phyloP scores from a whole-genome alignment of 1,139 yeast genomes.

The Nadsonia starkeyi-henricii region DNA sequence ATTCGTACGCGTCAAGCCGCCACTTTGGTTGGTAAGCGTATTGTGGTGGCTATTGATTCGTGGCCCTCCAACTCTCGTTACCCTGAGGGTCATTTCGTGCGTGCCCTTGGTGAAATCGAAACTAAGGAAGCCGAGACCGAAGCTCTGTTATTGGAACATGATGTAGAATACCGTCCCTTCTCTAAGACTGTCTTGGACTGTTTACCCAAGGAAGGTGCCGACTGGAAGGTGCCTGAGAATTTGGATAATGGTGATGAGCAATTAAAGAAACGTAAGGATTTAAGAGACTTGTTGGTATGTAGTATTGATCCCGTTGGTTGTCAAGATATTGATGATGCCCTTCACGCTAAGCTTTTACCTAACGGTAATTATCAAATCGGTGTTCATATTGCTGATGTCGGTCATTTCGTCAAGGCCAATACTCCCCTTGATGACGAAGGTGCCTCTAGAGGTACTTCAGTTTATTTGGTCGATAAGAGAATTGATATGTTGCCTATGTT shows the following conservation, averaged over 20 bases:
- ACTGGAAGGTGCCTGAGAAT: slow-evolving; percentile 75
- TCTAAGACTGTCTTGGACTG: slow-evolving; percentile 86
- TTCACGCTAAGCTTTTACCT: slow-evolving; percentile 72
- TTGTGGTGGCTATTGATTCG: slow-evolving; percentile 81
- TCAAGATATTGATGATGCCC: slow-evolving; percentile 98
- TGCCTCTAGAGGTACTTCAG: slow-evolving; percentile 94
- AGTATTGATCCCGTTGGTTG: slow-evolving; percentile 97
- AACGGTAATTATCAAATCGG: slow-evolving; percentile 96
- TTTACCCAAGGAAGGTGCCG: slow-evolving; percentile 82
- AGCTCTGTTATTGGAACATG: slow-evolving; percentile 84
- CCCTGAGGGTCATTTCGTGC: slow-evolving; percentile 91
- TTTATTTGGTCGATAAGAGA: slow-evolving; percentile 94
- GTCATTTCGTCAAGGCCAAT: slow-evolving; percentile 88
- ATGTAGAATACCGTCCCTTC: slow-evolving; percentile 92
- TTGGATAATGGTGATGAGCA: slow-evolving; percentile 34
- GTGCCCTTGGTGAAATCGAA: slow-evolving; percentile 81
- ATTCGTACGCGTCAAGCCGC: slow-evolving; percentile 78
- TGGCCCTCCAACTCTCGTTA: slow-evolving; percentile 79
- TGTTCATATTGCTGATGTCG: slow-evolving; percentile 97
- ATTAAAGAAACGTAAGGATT: slow-evolving; percentile 46
- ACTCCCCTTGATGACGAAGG: slow-evolving; percentile 93
- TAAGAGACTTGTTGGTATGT: slow-evolving; percentile 80
- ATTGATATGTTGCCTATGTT: slow-evolving; percentile 97
- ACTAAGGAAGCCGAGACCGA: slow-evolving; percentile 94
- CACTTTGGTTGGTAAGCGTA: slow-evolving; percentile 72